Base-by-base conservation (phyloP, 1,284 basidiomycete species). In the Ceratobasidium sp. region DNA sequence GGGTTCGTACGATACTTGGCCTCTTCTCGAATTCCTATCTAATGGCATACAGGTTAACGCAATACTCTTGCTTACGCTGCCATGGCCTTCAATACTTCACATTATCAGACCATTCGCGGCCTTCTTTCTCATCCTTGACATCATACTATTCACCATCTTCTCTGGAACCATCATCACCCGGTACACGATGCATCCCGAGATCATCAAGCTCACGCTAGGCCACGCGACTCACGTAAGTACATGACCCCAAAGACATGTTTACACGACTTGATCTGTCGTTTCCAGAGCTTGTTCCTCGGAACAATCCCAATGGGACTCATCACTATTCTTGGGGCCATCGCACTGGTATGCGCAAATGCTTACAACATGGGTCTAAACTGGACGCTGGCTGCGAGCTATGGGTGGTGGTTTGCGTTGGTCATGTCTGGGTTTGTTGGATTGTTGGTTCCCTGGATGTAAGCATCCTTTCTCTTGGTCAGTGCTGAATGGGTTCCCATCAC, bases 331-430 rank as follows among this genome's bases (percentile, higher is more conserved):
- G 64, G 64, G 43, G 64, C 64, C 27, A 47, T 54, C 20, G 64
- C 34, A 17, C 52, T 67, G 3, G 64, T 67, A n/a, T 67, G 64
- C 40, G 55, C 52, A 34, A 50, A 32, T 25, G 64, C 64, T 35
- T 67, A 67, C 40, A 29, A 45, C 55, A 32, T 67, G 31, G 32
- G 64, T 25, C 27, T 43, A 31, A 42, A 29, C 12, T 67, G 64
- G 64, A 42, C 50, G 20, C 42, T 67, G 40, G 52, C 64, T 2
- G 64, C 64, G 15, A 67, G 64, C 40, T 67, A 67, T 47, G 64
- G 64, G 8, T 67, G 64, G 64, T 67, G 64, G 64, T 67, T 67
- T 54, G 50, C 64, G n/a, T 32, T 54, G 31, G 64, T 67, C n/a
- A 67, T 67, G 52, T 67, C 64, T 6, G 64, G 64, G 29, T 20